Evolutionary conservation across 2,329 filamentous ascomycete genomes (phyloP).

Genomic region (Hypoxylon sp.): DNA sequence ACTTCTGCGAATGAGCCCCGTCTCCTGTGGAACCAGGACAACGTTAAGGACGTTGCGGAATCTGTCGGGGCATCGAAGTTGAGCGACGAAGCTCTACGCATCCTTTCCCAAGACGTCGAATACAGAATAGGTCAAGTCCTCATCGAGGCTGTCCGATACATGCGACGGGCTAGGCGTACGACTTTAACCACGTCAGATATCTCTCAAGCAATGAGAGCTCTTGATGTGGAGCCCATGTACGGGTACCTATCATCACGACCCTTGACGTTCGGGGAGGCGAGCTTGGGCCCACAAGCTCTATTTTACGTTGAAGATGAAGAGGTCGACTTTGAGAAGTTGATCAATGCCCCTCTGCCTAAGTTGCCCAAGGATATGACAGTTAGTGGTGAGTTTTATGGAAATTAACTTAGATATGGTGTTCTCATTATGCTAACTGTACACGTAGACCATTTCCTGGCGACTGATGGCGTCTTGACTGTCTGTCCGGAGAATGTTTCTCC

Average conservation of each 20-base stretch:
- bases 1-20: conserved; percentile 42
- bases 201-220: conserved; percentile 82
- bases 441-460: conserved; percentile 93
- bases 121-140: conserved; percentile 94
- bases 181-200: conserved; percentile 91
- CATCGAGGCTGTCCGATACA: conserved; percentile 93
- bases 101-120: conserved; percentile 92
- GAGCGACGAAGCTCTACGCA: conserved; percentile 86
- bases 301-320: conserved; percentile 99
- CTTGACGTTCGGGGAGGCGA: conserved; percentile 92
- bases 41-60: conserved; percentile 94
- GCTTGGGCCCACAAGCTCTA: conserved; percentile 90
- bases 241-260: conserved; percentile 95
- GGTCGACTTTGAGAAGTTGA: conserved; percentile 98
- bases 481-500: conserved; percentile 96
- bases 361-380: conserved; percentile 93
- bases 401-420: neutral
- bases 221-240: conserved; percentile 95
- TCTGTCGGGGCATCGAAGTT: conserved; percentile 89
- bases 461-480: conserved; percentile 95
- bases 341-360: conserved; percentile 94
- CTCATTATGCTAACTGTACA: conserved; percentile 27
- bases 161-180: conserved; percentile 90
- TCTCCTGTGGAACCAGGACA: conserved; percentile 94
- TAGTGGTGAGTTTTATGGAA: conserved; percentile 72